Percentiles rank a stretch among this genome's conserved stretches.
These are phyloP conservation scores for Cyanidioschyzon merolae DNA, from an alignment of 23 red algal genomes.

Conservation along the genomic window DNA sequence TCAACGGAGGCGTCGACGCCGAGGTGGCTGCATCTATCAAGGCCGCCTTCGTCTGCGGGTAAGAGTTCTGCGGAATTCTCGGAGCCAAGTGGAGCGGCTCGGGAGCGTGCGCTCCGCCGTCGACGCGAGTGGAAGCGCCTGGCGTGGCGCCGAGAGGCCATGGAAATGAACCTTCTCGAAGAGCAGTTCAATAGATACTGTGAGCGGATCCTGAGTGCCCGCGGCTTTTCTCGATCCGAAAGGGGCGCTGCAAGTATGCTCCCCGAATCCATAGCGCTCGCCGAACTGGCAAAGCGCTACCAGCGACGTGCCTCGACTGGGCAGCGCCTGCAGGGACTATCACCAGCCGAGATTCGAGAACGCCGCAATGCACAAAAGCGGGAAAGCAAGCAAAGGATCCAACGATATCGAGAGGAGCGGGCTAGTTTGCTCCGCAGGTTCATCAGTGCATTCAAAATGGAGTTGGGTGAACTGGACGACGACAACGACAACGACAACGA, in stretches of 20 bases:
- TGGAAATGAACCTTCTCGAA: conserved; percentile 2
- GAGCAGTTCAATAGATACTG: neutral
- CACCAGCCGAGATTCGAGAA: neutral
- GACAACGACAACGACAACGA: neutral
- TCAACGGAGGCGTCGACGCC: too few relatives aligned
- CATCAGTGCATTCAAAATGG: neutral
- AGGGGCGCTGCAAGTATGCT: neutral
- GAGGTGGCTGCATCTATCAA: too few relatives aligned
- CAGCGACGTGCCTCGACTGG: neutral
- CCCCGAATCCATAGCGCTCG: neutral
- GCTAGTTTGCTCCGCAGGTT: neutral
- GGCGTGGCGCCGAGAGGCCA: neutral
- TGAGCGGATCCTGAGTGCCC: neutral
- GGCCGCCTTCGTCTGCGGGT: too few relatives aligned
- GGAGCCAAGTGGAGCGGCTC: neutral
- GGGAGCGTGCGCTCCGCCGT: neutral
- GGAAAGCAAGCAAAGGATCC: conserved; percentile 11
- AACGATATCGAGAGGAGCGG: neutral
- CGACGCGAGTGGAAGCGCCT: neutral
- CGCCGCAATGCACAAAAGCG: conserved; percentile 3
- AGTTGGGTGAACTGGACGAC: neutral
- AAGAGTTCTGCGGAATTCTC: neutral
- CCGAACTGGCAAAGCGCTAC: neutral
- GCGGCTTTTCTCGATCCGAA: neutral
- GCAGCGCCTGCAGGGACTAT: neutral